Percentiles rank a stretch among this genome's conserved stretches.
phyloP scores from a whole-genome alignment of 164 flowering plant species.

The Umbellularia californica region DNA sequence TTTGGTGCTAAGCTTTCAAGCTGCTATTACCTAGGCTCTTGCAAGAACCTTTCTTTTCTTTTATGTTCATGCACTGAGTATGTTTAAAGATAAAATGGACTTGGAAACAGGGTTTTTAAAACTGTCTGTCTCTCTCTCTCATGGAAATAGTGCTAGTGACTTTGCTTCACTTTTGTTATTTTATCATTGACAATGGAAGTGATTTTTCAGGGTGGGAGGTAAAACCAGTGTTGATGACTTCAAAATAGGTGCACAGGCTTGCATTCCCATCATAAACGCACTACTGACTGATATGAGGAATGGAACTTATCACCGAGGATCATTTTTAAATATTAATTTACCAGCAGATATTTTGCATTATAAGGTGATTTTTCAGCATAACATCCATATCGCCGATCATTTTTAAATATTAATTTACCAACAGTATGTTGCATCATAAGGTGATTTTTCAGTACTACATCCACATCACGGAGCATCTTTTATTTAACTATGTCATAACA shows the following conservation, averaged over 20 bases:
- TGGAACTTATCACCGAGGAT: constrained; percentile 43
- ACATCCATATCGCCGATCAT: constrained; percentile 27
- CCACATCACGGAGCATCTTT: too few species aligned
- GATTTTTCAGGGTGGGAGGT: constrained; percentile 50
- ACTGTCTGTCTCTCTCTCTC: background rate
- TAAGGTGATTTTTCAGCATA: constrained; percentile 2
- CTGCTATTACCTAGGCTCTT: too few species aligned
- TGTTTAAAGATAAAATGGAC: background rate
- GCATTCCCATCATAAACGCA: constrained; percentile 68
- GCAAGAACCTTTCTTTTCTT: too few species aligned
- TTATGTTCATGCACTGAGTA: background rate
- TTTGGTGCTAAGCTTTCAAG: background rate
- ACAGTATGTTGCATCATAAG: constrained; percentile 5
- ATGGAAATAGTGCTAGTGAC: too few species aligned
- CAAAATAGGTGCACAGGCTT: constrained; percentile 75
- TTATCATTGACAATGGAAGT: background rate
- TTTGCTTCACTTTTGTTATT: background rate
- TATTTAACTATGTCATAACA: too few species aligned
- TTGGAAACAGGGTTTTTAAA: background rate
- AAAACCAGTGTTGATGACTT: constrained; percentile 58
- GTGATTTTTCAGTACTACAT: background rate
- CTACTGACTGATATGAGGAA: constrained; percentile 54
- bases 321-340: constrained; percentile 75
- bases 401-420: constrained; percentile 81
- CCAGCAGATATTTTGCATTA: constrained; percentile 29